Base-by-base conservation (phyloP, 208 protist species). In the Leishmania arabica region DNA sequence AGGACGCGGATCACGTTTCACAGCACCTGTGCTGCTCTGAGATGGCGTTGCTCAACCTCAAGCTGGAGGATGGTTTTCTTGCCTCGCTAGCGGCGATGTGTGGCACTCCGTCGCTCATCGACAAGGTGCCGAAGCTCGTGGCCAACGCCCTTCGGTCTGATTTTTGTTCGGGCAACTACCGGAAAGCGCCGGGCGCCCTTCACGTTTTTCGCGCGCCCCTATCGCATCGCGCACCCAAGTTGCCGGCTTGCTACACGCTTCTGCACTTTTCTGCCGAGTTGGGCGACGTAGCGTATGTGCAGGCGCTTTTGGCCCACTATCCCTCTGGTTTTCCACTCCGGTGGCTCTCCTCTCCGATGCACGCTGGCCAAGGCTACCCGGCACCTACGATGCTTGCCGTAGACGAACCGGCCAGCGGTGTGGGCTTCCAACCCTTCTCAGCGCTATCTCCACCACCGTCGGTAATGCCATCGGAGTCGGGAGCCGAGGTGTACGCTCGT, bases 221-320 rank as follows among this genome's bases (percentile, higher is more conserved):
- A 17, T 42, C 31, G 34, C 17, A 42, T n/a, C 64, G 64, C 31
- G 27, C 56, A 62, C 24, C 56, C n/a, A 62, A 69, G 64, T 45
- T 21, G n/a, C 64, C 64, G 34, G 27, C 27, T 17, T 85, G 72
- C 56, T 91, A 90, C 80, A 85, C 86, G 4, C 79, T 87, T 51
- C 84, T 82, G 9, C 90, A 92, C 77, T 93, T 92, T 70, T 86
- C 90, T 1, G 86, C 90, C 17, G 88, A 93, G 74, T 71, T 92
- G 51, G 88, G 88, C 4, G 89, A 87, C 53, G 66, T 84, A 34
- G 68, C 15, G 21, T 88, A 78, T 37, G 42, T 88, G 15, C 45
- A 74, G 31, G 13, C 24, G 24, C 75, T 86, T 11, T 51, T 69
- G 21, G 5, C 27, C 6, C 17, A 37, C 27, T 78, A 42, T 42